These are phyloP conservation scores for Diospyros lotus DNA, from an alignment of 148 eudicot genomes.

Conservation along the genomic window DNA sequence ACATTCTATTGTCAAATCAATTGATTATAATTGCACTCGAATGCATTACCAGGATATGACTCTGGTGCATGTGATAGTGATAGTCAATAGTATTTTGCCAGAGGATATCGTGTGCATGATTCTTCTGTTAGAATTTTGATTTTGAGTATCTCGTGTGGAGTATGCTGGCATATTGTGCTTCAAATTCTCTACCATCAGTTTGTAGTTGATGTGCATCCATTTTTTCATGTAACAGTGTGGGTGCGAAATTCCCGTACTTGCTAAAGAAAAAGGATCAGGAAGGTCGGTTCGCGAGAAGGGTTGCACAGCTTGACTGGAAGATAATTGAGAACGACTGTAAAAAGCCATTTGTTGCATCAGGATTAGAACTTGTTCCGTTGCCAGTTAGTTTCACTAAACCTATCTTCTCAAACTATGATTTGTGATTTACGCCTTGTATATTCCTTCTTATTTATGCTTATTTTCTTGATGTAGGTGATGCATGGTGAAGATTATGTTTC, in stretches of 20 bases:
- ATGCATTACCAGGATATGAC: not conserved
- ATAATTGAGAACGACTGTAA: conserved; percentile 65
- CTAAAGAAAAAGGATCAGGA: conserved; percentile 65
- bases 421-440: not conserved
- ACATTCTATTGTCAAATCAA: not conserved
- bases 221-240: conserved; percentile 49
- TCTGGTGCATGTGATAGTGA: not conserved
- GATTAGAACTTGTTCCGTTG: conserved; percentile 67
- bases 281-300: conserved; percentile 89
- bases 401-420: conserved; percentile 11
- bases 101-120: no score
- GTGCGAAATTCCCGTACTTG: conserved; percentile 80
- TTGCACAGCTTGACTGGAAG: conserved; percentile 81
- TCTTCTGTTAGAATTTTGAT: no score
- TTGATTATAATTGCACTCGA: not conserved
- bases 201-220: not conserved
- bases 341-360: conserved; percentile 77
- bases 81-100: no score
- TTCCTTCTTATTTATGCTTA: conserved; percentile 4
- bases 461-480: conserved; percentile 63
- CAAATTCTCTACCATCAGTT: no score
- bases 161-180: no score
- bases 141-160: no score
- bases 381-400: conserved; percentile 54
- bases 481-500: conserved; percentile 97